Base-by-base conservation (phyloP, 306 rosid species). In the Ormosia semicastrata region DNA sequence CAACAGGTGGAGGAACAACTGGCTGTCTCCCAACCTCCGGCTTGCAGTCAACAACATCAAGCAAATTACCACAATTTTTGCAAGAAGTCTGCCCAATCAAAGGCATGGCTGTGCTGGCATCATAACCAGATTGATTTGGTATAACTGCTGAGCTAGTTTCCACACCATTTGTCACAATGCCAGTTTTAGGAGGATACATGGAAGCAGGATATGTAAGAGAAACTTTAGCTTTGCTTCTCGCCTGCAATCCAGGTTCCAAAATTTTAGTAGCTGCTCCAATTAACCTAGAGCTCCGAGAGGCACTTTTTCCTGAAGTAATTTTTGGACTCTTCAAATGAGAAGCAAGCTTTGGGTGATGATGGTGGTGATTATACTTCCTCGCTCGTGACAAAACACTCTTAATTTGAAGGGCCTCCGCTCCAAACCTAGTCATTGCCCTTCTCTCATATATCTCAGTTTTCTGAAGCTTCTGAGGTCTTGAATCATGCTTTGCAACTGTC, bases 401-500 rank as follows among this genome's bases (percentile, higher is more conserved):
- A 36, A 91, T 86, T 65, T 91, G 98, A 76, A 93, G 44, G 47
- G 93, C 91, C 44, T 93, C 98, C 2, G 92, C 83, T 62, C 94
- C 97, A 80, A 91, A 87, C 81, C 91, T 91, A 66, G 91, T 83
- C 87, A 93, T 90, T 15, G 86, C 86, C 82, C 80, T 89, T 40
- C 89, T 87, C 69, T 94, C 97, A 78, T 3, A 82, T 1, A 33
- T 64, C 32, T 74, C 93, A 0, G 94, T 93, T 77, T 86, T 94
- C 84, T 90, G 97, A 86, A 94, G 91, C 87, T 93, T 94, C 82
- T 88, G 97, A 83, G 98, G 97, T 83, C 97, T 89, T 40, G 88
- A 87, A 66, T 94, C 97, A 44, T 87, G 85, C 86, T 88, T 91
- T 8, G 53, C 83, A 69, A 79, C 77, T 74, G 81, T 84, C 12